These are phyloP conservation scores for Pseudoturritis turrita DNA, from an alignment of 345 rosid genomes.

Conservation along the genomic window DNA sequence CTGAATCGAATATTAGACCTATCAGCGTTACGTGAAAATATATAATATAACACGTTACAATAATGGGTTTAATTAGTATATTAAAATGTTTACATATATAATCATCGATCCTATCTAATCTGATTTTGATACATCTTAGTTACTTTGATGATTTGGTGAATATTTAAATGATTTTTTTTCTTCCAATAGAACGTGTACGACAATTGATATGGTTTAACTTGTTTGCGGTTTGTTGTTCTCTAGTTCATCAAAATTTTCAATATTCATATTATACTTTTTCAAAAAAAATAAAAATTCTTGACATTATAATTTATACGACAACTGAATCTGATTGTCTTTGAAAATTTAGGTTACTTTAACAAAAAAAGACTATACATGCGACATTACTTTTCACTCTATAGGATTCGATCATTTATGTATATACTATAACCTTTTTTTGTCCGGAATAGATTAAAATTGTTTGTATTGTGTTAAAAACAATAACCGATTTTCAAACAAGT, in stretches of 20 bases:
- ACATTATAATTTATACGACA: background rate
- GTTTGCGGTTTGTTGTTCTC: background rate
- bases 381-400: background rate
- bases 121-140: background rate
- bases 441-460: background rate
- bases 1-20: slow-evolving; percentile 20
- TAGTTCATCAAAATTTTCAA: background rate
- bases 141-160: slow-evolving; percentile 1
- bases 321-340: background rate
- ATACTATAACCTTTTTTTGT: background rate
- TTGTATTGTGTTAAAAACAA: background rate
- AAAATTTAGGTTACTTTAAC: background rate
- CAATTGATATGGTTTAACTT: background rate
- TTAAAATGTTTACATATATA: background rate
- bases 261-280: background rate
- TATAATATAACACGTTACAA: background rate
- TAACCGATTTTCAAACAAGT: background rate
- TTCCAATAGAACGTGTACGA: background rate
- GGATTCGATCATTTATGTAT: background rate
- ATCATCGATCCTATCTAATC: background rate
- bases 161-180: background rate
- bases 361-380: background rate
- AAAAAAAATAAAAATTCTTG: too few relatives aligned
- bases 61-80: background rate
- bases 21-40: slow-evolving; percentile 23